Conservation (phyloP, 2,329 filamentous ascomycete species). For the Escovopsis sp. region DNA sequence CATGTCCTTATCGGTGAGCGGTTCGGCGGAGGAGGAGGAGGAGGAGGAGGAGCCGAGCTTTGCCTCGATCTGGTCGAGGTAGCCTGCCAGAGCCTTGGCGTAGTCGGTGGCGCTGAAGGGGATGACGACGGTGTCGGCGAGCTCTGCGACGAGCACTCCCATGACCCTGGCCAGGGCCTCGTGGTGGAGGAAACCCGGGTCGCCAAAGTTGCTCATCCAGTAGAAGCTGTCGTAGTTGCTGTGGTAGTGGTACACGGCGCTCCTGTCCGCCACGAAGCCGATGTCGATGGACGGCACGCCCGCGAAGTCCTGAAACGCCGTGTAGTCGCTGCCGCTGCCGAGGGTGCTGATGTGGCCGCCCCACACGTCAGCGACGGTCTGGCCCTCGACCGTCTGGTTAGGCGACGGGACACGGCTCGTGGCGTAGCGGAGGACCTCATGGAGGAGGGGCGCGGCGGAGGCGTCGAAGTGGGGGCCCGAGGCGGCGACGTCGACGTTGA, state of each 20-base stretch:
- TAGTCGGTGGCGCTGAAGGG: slow-evolving; percentile 52
- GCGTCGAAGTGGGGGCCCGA: slow-evolving; percentile 48
- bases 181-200: slow-evolving; percentile 54
- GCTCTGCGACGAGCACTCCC: slow-evolving; percentile 43
- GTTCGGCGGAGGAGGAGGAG: slow-evolving; percentile 4
- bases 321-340: slow-evolving; percentile 61
- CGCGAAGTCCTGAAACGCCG: slow-evolving; percentile 58
- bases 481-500: slow-evolving; percentile 72
- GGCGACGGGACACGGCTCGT: slow-evolving; percentile 50
- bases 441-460: slow-evolving; percentile 59
- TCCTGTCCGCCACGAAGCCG: slow-evolving; percentile 32
- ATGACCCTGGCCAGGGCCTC: slow-evolving; percentile 51
- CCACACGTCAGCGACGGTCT: slow-evolving; percentile 61
- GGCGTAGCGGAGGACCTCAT: slow-evolving; percentile 55
- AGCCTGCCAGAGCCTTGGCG: slow-evolving; percentile 36
- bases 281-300: slow-evolving; percentile 53
- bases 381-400: slow-evolving; percentile 58
- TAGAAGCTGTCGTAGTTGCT: slow-evolving; percentile 82
- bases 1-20: slow-evolving; percentile 15
- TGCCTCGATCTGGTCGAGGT: slow-evolving; percentile 36
- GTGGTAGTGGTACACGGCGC: slow-evolving; percentile 66
- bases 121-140: slow-evolving; percentile 48
- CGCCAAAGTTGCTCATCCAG: slow-evolving; percentile 77
- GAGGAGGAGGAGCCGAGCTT: slow-evolving; percentile 24
- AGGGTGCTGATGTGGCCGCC: slow-evolving; percentile 46